Evolutionary conservation across 495 filamentous ascomycete species (phyloP).

Genomic region (Penicillium egyptiacum): DNA sequence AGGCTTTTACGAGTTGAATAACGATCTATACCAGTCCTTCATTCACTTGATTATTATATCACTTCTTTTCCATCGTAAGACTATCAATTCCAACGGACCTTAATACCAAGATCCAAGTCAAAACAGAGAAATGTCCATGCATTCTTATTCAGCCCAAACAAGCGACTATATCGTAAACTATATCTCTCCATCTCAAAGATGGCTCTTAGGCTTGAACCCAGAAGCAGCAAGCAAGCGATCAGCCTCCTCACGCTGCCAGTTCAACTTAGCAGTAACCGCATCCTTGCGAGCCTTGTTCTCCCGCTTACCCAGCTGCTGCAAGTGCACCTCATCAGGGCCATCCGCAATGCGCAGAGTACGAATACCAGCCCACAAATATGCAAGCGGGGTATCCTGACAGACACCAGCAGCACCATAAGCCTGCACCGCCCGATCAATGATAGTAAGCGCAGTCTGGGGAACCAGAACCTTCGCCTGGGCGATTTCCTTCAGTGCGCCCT

Average conservation of each 20-base stretch:
- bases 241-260: slow-evolving; percentile 62
- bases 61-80: not conserved
- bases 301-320: slow-evolving; percentile 84
- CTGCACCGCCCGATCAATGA: slow-evolving; percentile 88
- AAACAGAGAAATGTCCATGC: not conserved
- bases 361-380: slow-evolving; percentile 81
- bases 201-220: slow-evolving; percentile 51
- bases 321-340: slow-evolving; percentile 90
- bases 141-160: slow-evolving; percentile 5
- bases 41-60: slow-evolving; percentile 10
- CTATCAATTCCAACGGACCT: not conserved
- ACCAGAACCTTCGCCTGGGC: slow-evolving; percentile 86
- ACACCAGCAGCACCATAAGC: slow-evolving; percentile 82
- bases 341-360: slow-evolving; percentile 83
- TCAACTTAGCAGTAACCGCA: slow-evolving; percentile 60
- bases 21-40: slow-evolving; percentile 18
- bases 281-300: slow-evolving; percentile 72
- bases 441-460: slow-evolving; percentile 69
- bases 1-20: slow-evolving; percentile 16
- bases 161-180: slow-evolving; percentile 5
- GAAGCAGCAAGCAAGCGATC: slow-evolving; percentile 64
- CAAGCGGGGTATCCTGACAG: slow-evolving; percentile 86
- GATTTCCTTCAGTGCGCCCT: slow-evolving; percentile 78
- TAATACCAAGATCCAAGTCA: not conserved
- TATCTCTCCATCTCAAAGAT: slow-evolving; percentile 26